These are phyloP conservation scores for Aspergillus fumigatiaffinis DNA, from an alignment of 2,329 filamentous ascomycete genomes.

Conservation along the genomic window DNA sequence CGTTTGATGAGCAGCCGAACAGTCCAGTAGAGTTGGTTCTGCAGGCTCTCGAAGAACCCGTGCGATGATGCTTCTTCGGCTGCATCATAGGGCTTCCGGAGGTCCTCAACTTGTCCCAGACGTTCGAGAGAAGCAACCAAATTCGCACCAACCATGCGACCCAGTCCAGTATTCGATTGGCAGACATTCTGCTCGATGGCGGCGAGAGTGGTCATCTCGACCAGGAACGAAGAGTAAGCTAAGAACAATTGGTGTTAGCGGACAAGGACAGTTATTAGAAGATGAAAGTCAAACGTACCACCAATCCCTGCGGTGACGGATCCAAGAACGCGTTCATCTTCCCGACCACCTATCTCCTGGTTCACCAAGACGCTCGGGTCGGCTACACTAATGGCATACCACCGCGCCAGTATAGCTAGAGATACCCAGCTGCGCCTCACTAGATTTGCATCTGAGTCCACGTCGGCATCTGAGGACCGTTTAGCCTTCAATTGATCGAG, in stretches of 20 bases:
- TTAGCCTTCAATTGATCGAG: conserved; percentile 38
- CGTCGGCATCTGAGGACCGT: conserved; percentile 29
- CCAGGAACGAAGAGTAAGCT: conserved; percentile 37
- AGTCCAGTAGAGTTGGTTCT: conserved; percentile 42
- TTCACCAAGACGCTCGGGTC: conserved; percentile 36
- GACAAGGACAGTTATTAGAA: neutral
- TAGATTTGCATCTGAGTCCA: conserved; percentile 40
- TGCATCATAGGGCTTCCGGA: conserved; percentile 26
- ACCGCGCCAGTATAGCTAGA: conserved; percentile 37
- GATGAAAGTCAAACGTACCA: conserved; percentile 27
- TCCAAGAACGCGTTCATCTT: conserved; percentile 38
- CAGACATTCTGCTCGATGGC: conserved; percentile 32
- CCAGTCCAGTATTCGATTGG: conserved; percentile 33
- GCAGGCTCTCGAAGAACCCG: conserved; percentile 34
- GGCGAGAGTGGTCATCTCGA: conserved; percentile 34
- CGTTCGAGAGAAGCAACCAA: conserved; percentile 36
- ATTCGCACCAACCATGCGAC: conserved; percentile 35
- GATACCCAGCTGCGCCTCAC: conserved; percentile 40
- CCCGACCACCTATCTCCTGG: conserved; percentile 36
- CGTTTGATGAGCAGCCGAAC: conserved; percentile 41
- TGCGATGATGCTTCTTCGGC: conserved; percentile 22
- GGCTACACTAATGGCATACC: conserved; percentile 41
- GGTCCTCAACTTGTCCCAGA: conserved; percentile 34
- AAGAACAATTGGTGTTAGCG: conserved; percentile 6
- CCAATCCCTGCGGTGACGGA: conserved; percentile 34